Conservation (phyloP, 495 filamentous ascomycete species). For the Staphylotrichum tortipilum region DNA sequence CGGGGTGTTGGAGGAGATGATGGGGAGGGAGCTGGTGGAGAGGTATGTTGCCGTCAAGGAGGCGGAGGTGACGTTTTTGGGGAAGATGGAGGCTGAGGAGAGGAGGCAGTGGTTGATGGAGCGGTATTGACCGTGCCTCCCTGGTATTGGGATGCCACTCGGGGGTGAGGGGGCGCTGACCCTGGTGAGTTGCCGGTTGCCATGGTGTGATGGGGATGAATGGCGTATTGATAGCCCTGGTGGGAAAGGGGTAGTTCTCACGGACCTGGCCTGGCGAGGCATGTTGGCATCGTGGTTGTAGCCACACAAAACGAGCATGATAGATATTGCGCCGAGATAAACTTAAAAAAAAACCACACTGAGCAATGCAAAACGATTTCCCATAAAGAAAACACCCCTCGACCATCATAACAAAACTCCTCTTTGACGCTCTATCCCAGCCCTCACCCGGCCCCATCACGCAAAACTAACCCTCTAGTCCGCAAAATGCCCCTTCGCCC, state of each 20-base stretch:
- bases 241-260: too few species aligned
- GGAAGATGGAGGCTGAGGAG: conserved; percentile 33
- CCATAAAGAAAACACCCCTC: background rate
- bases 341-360: too few species aligned
- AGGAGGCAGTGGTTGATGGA: conserved; percentile 54
- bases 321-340: background rate
- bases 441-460: too few species aligned
- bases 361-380: background rate
- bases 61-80: conserved; percentile 42
- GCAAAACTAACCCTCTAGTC: background rate
- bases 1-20: conserved; percentile 30
- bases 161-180: too few species aligned
- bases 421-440: too few species aligned
- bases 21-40: conserved; percentile 48
- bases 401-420: background rate
- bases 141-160: too few species aligned
- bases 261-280: too few species aligned
- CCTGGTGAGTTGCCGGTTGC: too few species aligned
- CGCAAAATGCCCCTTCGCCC: conserved; percentile 11
- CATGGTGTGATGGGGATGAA: too few species aligned
- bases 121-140: conserved; percentile 44
- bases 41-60: conserved; percentile 55
- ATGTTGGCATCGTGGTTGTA: too few species aligned
- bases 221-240: too few species aligned
- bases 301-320: background rate